These are phyloP conservation scores for Nicotiana undulata DNA, from an alignment of 257 asterid genomes.

Conservation along the genomic window DNA sequence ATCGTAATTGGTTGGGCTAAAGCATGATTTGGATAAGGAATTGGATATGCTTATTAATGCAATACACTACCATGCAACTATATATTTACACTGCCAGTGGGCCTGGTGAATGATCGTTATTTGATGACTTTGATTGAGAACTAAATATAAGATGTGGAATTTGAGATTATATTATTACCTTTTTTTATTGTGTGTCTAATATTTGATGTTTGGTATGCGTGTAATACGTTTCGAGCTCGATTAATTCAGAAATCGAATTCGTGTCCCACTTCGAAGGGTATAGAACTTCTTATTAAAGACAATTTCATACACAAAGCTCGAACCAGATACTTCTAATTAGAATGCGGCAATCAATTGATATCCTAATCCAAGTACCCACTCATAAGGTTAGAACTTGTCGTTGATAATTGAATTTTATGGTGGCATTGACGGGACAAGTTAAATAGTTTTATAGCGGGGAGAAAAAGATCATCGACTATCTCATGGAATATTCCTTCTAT, in stretches of 20 bases:
- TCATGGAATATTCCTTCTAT: conserved; percentile 1
- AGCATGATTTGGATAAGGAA: neutral
- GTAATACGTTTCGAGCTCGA: no score
- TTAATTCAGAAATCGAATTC: no score
- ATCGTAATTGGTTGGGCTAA: neutral
- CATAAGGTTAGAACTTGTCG: no score
- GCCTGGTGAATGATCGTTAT: neutral
- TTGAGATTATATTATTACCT: neutral
- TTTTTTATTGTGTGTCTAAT: no score
- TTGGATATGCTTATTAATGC: neutral
- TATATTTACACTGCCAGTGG: neutral
- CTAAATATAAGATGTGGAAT: neutral
- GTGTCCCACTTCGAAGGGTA: no score
- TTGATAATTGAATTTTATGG: neutral
- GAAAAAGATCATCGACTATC: neutral
- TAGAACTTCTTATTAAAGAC: no score
- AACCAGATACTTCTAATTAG: neutral
- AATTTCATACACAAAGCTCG: no score
- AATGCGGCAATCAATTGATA: neutral
- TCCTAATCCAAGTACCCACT: neutral
- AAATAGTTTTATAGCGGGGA: neutral
- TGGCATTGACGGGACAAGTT: neutral
- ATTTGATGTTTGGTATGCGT: fast-evolving
- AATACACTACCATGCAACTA: neutral
- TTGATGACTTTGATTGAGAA: neutral